Conservation (phyloP, 768 basidiomycete genomes). For the Termitomyces titanicus region DNA sequence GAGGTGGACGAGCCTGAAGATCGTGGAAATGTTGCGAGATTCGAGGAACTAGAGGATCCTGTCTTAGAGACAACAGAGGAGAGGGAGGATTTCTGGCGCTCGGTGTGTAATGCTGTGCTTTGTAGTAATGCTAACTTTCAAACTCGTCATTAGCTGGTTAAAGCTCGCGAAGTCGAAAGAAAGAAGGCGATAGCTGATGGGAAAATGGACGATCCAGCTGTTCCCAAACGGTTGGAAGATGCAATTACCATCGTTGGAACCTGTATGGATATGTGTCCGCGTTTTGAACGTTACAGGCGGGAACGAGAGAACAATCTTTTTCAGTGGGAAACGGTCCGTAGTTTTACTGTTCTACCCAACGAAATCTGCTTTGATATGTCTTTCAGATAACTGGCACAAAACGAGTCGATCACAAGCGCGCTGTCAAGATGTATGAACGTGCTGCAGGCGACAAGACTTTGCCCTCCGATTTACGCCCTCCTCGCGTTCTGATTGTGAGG, state of each 20-base stretch:
- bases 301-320: constrained; percentile 88
- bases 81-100: constrained; percentile 66
- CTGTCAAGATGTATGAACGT: constrained; percentile 94
- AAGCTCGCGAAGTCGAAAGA: constrained; percentile 67
- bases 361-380: constrained; percentile 38
- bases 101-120: constrained; percentile 43
- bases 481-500: constrained; percentile 72
- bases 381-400: constrained; percentile 76
- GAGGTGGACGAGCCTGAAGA: constrained; percentile 33
- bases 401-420: constrained; percentile 78
- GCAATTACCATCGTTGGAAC: constrained; percentile 93
- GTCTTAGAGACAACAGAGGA: constrained; percentile 59
- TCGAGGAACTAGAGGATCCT: constrained; percentile 40
- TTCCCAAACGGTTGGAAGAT: constrained; percentile 77
- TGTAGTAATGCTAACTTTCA: constrained; percentile 16
- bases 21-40: constrained; percentile 22
- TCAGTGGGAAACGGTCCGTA: constrained; percentile 79
- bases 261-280: constrained; percentile 92
- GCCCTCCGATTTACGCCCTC: constrained; percentile 90
- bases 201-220: constrained; percentile 83
- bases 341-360: constrained; percentile 26
- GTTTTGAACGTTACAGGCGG: constrained; percentile 87
- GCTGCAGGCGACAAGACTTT: constrained; percentile 90
- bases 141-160: constrained; percentile 51
- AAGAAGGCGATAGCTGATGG: constrained; percentile 76